phyloP scores from a whole-genome alignment of 2,329 filamentous ascomycete species.

The Clonostachys rosea region DNA sequence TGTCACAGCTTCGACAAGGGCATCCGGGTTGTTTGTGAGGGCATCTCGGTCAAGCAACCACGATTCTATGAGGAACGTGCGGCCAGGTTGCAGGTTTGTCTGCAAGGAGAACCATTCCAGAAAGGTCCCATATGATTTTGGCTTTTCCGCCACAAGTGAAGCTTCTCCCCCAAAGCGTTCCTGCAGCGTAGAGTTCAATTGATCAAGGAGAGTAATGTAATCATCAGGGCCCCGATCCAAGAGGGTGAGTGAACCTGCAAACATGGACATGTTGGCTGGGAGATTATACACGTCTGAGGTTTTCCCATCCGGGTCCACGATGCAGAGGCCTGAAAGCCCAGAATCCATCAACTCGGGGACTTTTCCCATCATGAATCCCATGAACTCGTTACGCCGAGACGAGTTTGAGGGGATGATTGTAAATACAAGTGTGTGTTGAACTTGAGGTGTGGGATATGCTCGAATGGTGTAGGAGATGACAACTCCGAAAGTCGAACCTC shows the following conservation, averaged over 20 bases:
- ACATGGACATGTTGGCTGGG: slow-evolving; percentile 23
- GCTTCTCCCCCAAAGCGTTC: slow-evolving; percentile 21
- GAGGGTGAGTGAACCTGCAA: slow-evolving; percentile 7
- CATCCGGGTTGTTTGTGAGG: slow-evolving; percentile 24
- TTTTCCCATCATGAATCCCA: slow-evolving; percentile 38
- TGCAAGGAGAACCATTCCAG: slow-evolving; percentile 27
- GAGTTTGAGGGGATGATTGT: slow-evolving; percentile 17
- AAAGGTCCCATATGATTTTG: slow-evolving; percentile 28
- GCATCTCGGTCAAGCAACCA: slow-evolving; percentile 32
- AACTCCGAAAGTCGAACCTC: slow-evolving; percentile 57
- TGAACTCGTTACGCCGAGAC: slow-evolving; percentile 36
- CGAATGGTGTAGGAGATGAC: slow-evolving; percentile 52
- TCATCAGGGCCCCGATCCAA: neutral
- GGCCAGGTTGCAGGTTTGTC: slow-evolving; percentile 11
- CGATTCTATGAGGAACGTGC: slow-evolving; percentile 32
- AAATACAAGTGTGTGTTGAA: slow-evolving; percentile 13
- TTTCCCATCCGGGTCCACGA: slow-evolving; percentile 33
- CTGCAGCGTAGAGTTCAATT: slow-evolving; percentile 13
- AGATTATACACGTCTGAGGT: slow-evolving; percentile 23
- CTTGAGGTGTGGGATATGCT: slow-evolving; percentile 36
- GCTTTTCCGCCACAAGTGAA: slow-evolving; percentile 16
- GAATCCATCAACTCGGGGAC: slow-evolving; percentile 41
- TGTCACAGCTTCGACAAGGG: slow-evolving; percentile 28
- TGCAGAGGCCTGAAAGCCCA: slow-evolving; percentile 45
- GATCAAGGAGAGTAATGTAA: neutral